A percentile compares a stretch with the other conserved stretches of the same genome.
Evolutionary conservation across 371 early-diverging fungal species (phyloP).

Genomic region (Mucor circinelloides): DNA sequence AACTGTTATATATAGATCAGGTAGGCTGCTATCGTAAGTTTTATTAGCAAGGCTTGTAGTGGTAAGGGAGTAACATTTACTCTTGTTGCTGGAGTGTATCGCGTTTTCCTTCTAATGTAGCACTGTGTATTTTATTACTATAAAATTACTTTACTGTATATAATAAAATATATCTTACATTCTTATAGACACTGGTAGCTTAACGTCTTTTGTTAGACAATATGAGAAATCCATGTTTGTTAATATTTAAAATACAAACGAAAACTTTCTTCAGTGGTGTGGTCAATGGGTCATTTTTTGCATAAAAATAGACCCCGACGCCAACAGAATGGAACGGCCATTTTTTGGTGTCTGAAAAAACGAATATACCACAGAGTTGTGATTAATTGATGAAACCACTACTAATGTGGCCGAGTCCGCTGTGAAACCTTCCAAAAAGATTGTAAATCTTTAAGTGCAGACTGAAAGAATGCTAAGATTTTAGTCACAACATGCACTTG

Average conservation of each 20-base stretch:
- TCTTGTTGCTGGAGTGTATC: not conserved
- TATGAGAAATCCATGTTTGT: conserved; percentile 69
- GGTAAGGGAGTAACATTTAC: not conserved
- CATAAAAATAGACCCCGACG: not conserved
- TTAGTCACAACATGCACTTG: too few relatives aligned
- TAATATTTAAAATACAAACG: not conserved
- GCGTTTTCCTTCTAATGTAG: conserved; percentile 44
- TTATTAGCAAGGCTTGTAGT: not conserved
- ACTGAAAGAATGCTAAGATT: not conserved
- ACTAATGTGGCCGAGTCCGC: not conserved
- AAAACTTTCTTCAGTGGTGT: not conserved
- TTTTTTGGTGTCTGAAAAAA: not conserved
- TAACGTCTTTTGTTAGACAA: conserved; percentile 68
- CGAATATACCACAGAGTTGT: too few relatives aligned
- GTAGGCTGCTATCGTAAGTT: conserved; percentile 13
- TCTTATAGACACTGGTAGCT: conserved; percentile 63
- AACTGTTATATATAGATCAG: conserved; percentile 73
- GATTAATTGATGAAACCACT: not conserved
- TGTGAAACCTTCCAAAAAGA: not conserved
- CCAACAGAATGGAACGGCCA: not conserved
- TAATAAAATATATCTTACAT: conserved; percentile 54
- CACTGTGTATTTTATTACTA: conserved; percentile 18
- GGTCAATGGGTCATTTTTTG: not conserved
- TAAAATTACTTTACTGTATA: not conserved
- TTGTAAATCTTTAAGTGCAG: not conserved